Base-by-base conservation (phyloP, 192 early-diverging fungal genomes). In the Geranomyces michiganensis region DNA sequence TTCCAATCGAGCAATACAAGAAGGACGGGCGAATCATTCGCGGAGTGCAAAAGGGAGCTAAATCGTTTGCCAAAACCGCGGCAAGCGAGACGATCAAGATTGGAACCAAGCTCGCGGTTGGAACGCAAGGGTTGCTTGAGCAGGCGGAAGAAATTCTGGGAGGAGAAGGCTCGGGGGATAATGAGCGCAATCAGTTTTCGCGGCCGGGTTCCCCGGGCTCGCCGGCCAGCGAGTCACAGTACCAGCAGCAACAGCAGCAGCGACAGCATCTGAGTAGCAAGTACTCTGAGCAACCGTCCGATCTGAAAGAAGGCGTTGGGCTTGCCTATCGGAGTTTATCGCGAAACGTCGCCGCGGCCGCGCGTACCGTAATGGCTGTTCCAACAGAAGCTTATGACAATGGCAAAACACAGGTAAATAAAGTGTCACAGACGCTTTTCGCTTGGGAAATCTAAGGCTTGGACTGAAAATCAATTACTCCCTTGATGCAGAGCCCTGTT, bases 1-100 rank as follows among this genome's bases (percentile, higher is more conserved):
- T 99, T 62, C 97, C 97, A 0, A 85, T 97, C 69, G 91, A 96
- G 74, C 94, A 97, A 76, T 99, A 96, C 71, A 86, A 89, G 49
- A 88, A 90, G 67, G 97, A 99, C 70, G 97, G 97, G 26, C 82
- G 91, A 13, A 84, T 97, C 26, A 85, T 99, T 49, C 87, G 91
- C 67, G 88, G 92, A 17, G 75, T 98, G 17, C 92, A 94, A 76
- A 88, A 86, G 33, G 95, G 95, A 10, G 92, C 93, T 7, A 87
- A 90, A 56, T 92, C 93, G 3, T 97, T 99, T 85, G 91, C 92
- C 0, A 85, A 87, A 47, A 89, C 94, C 0, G 94, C 97, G 0
- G 92, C 97, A 3, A 84, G 94, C 78, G 95, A 96, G 71, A 92
- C 94, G 0, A 88, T 99, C 64, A 89, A 92, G 70, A 80, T 97